Evolutionary conservation across 2,329 filamentous ascomycete genomes (phyloP).

Genomic region (Pseudocercospora fuligena): DNA sequence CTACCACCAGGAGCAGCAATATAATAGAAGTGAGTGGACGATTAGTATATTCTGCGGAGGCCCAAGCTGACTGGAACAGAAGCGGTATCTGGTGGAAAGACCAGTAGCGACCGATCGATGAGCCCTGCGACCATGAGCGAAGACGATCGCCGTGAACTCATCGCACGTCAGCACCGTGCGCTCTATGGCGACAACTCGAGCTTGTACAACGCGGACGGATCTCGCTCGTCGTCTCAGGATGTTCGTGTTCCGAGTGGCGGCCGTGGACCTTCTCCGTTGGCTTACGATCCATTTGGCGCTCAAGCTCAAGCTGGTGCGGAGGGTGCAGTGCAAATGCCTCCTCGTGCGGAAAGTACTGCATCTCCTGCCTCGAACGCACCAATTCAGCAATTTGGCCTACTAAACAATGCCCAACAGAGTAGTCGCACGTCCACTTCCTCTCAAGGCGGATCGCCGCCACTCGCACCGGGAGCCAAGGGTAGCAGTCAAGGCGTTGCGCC

Average conservation of each 20-base stretch:
- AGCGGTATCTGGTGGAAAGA: conserved; percentile 76
- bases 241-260: conserved; percentile 66
- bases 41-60: background rate
- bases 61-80: conserved; percentile 48
- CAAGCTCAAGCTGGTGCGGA: conserved; percentile 59
- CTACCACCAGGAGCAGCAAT: conserved; percentile 99
- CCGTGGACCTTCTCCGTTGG: conserved; percentile 78
- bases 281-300: conserved; percentile 72
- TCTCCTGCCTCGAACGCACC: conserved; percentile 75
- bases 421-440: conserved; percentile 85
- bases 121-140: conserved; percentile 89
- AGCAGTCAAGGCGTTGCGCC: conserved; percentile 74
- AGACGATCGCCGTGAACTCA: conserved; percentile 93
- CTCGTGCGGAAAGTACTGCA: conserved; percentile 69
- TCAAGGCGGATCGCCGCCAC: conserved; percentile 79
- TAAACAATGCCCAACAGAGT: conserved; percentile 64
- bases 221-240: conserved; percentile 69
- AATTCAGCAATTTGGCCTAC: conserved; percentile 48
- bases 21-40: conserved; percentile 83
- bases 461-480: conserved; percentile 61
- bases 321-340: conserved; percentile 58
- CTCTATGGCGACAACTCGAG: conserved; percentile 78
- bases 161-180: conserved; percentile 92
- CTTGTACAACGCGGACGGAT: conserved; percentile 75
- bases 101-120: conserved; percentile 71